Base-by-base conservation (phyloP, 805 yeast genomes). In the Wickerhamiella hasegawae region DNA sequence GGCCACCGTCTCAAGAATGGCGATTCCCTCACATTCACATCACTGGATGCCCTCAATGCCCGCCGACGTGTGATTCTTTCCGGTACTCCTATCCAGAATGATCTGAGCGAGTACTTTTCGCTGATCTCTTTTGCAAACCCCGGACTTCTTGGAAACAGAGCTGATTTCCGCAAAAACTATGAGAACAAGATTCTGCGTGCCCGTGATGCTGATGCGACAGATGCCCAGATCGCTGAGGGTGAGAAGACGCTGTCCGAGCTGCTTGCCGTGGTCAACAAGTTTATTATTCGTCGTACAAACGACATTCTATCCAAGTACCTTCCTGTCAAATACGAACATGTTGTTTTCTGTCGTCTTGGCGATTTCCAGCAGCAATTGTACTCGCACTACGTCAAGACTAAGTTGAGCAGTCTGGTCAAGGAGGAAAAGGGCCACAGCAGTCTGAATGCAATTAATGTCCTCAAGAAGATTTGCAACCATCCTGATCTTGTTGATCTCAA, bases 81-180 rank as follows among this genome's bases (percentile, higher is more conserved):
- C 1, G 98, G 98, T 26, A 87, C 98, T 0, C 98, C 98, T 1
- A 85, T 87, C 43, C 98, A 87, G 55, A 87, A 87, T 48, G 97
- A 87, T 59, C 62, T 87, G 24, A 76, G 94, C 0, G 98, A 87
- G 57, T 87, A 87, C 58, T 90, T 84, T 51, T 81, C 97, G 1
- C 59, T 87, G 34, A 61, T 90, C 40, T 81, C 76, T 48, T 87
- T 87, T 60, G 93, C 97, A 6, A 90, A 87, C 52, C 98, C 98
- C 0, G 94, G 94, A 0, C 67, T 82, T 26, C 59, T 90, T 31
- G 98, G 98, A 0, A 65, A 94, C 1, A 68, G 93, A 45, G 58
- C 55, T 18, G 94, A 87, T 39, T 90, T 90, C 54, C 65, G 92
- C 39, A 81, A 75, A 52, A 80, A 80, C 49, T 90, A 68, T 55